Evolutionary conservation across 495 filamentous ascomycete genomes (phyloP), one percentile per base, ranked within the genome.

Genomic region (Usnea hakonensis): DNA sequence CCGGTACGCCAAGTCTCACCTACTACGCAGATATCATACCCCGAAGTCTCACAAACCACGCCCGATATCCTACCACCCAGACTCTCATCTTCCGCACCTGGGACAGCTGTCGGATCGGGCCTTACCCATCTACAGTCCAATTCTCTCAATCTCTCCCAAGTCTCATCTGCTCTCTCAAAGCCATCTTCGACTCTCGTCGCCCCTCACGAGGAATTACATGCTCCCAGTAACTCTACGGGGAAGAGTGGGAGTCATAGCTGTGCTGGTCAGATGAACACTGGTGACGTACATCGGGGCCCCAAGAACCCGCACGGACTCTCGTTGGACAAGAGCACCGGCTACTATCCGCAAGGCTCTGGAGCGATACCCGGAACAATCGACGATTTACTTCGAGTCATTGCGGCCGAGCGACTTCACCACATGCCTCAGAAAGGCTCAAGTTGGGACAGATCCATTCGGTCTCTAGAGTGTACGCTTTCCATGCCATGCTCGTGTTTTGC

Each of bases 371-470:
- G 38, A 41, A 41, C 38, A 13, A 17, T 17, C 10, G 13, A 41
- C 3, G 38, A 41, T 17, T 53, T 53, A 10, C 48, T 53, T 23
- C 48, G 30, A 3, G 11, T 53, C 8, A 53, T 53, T 3, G 21
- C 48, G 3, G 21, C 48, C 3, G 48, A 53, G n/a, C 48, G 48
- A 53, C n/a, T 53, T 4, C 21, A 33, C 26, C n/a, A 33, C 16
- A 53, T 53, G 48, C 48, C 48, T 53, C 48, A 53, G 23, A 53
- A 33, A 53, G 48, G 23, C 10, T 53, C 48, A 3, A 53, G 26
- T 9, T 53, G 48, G 48, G 48, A 53, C 19, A 53, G 48, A n/a
- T 26, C 7, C 7, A 53, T 53, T 11, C 48, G 48, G 5, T 10
- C 30, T 26, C 19, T 53, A 10, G 48, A 53, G 16, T 14, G 48